phyloP scores from a whole-genome alignment of 768 basidiomycete genomes.

The Trametes cinnabarina region DNA sequence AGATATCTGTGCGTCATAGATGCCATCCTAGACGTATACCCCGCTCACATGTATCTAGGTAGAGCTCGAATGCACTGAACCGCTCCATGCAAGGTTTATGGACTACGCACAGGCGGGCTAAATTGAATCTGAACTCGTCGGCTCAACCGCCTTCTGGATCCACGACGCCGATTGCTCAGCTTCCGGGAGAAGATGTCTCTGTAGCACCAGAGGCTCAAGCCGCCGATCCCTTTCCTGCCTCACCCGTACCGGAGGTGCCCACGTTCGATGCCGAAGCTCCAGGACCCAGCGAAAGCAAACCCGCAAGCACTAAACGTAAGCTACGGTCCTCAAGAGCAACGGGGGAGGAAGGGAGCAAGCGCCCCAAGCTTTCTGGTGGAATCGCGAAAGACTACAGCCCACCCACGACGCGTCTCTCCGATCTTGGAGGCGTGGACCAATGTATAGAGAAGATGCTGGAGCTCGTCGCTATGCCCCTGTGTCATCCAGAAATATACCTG shows the following conservation, averaged over 20 bases:
- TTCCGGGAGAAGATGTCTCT: constrained; percentile 16
- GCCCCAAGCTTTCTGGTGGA: constrained; percentile 45
- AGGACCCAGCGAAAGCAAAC: constrained; percentile 19
- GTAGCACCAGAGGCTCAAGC: constrained; percentile 16
- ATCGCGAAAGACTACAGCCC: constrained; percentile 67
- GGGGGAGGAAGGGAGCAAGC: constrained; percentile 56
- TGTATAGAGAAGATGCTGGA: constrained; percentile 93
- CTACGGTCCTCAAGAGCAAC: constrained; percentile 46
- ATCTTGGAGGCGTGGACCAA: constrained; percentile 82
- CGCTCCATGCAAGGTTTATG: constrained; percentile 78
- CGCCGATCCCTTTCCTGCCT: neutral
- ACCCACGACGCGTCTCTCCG: constrained; percentile 72
- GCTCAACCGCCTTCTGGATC: constrained; percentile 23
- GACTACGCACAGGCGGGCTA: constrained; percentile 63
- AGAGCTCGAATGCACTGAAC: constrained; percentile 76
- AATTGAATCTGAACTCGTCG: constrained; percentile 61
- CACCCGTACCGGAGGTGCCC: neutral
- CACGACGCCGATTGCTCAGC: constrained; percentile 20
- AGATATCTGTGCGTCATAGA: constrained; percentile 20
- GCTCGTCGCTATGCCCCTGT: constrained; percentile 92
- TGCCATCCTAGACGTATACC: neutral
- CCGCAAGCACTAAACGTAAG: constrained; percentile 57
- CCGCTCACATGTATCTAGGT: constrained; percentile 39
- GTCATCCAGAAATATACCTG: constrained; percentile 93
- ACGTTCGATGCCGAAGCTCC: constrained; percentile 2